Conservation (phyloP, 805 yeast genomes). For the Teunomyces stri region DNA sequence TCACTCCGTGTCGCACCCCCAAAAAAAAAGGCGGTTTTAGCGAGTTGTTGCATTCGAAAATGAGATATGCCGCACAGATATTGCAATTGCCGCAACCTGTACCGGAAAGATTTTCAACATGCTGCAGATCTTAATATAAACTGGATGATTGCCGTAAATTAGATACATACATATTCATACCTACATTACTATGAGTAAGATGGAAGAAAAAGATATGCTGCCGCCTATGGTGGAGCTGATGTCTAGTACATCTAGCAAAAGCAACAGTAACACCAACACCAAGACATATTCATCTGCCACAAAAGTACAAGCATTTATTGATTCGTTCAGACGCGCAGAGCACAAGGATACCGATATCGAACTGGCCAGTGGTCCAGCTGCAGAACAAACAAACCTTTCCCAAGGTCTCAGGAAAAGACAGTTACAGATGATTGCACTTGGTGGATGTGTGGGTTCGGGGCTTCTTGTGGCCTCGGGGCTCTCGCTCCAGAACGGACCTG, state of each 20-base stretch:
- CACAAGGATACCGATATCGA: constrained; percentile 10
- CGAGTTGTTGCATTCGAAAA: neutral
- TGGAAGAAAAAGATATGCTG: neutral
- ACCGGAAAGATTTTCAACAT: neutral
- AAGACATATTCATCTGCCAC: neutral
- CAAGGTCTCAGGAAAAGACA: constrained; percentile 30
- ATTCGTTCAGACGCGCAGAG: constrained; percentile 30
- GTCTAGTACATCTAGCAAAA: neutral
- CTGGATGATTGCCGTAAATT: too few relatives aligned
- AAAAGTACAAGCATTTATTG: constrained; percentile 24
- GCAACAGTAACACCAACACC: neutral
- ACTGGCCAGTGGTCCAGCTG: neutral
- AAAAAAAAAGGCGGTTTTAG: neutral
- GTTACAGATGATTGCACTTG: constrained; percentile 39
- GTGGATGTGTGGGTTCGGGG: constrained; percentile 44
- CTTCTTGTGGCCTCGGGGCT: constrained; percentile 39
- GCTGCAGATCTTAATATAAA: neutral
- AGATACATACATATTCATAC: too few relatives aligned
- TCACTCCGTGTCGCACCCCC: neutral
- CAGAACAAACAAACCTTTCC: constrained; percentile 13
- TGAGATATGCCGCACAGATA: neutral
- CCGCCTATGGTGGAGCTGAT: neutral
- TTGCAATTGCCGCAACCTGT: constrained; percentile 4
- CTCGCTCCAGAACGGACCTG: constrained; percentile 35
- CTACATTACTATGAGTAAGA: neutral